Evolutionary conservation across 768 basidiomycete species (phyloP).

Genomic region (Hirschioporus abietinus): DNA sequence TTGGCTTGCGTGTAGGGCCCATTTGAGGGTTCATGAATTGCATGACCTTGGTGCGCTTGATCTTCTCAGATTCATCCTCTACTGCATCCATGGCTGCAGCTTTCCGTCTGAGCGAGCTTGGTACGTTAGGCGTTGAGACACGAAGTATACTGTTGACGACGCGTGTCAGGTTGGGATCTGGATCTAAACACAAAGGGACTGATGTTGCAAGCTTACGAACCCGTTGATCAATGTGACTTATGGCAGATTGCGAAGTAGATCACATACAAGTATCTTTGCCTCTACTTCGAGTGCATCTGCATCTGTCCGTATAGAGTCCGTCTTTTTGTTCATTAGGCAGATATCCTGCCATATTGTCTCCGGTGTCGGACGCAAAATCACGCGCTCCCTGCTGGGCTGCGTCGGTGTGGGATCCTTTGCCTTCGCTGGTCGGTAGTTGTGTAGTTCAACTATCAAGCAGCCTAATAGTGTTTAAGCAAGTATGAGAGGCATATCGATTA

Average conservation of each 20-base stretch:
- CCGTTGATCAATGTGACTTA: conserved; percentile 11
- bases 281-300: conserved; percentile 68
- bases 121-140: conserved; percentile 68
- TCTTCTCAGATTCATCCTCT: conserved; percentile 72
- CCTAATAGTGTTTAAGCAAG: conserved; percentile 37
- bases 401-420: conserved; percentile 52
- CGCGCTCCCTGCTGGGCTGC: conserved; percentile 58
- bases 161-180: conserved; percentile 70
- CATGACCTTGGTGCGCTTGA: conserved; percentile 67
- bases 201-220: conserved; percentile 59
- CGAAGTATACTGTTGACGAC: conserved; percentile 71
- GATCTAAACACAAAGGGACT: conserved; percentile 73
- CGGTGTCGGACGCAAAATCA: conserved; percentile 70
- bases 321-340: conserved; percentile 58
- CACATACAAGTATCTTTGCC: conserved; percentile 59
- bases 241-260: conserved; percentile 5
- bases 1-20: conserved; percentile 39
- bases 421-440: conserved; percentile 65
- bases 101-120: conserved; percentile 73
- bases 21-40: conserved; percentile 70
- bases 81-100: conserved; percentile 64
- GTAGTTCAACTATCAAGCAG: conserved; percentile 79
- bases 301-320: conserved; percentile 61
- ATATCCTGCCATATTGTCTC: conserved; percentile 81
- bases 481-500: not conserved